Evolutionary conservation across 495 filamentous ascomycete genomes (phyloP), one percentile per base, ranked within the genome.

Genomic region (Poronia punctata): DNA sequence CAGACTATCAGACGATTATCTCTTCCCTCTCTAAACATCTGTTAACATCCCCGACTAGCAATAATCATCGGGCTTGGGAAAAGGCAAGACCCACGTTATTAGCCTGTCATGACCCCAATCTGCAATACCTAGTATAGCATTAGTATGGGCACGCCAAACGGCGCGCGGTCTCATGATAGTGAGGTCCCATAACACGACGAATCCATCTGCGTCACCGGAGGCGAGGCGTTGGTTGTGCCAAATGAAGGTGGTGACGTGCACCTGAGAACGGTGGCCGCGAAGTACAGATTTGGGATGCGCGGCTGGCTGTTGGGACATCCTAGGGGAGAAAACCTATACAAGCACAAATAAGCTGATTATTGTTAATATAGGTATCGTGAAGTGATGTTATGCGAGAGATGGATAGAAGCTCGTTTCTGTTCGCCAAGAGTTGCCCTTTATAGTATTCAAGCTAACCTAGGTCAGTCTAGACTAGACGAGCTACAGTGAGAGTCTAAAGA

Each of bases 181-280:
- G 12, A 95, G 62, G 50, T 85, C 82, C 92, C 92, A 98, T 16
- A 88, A 61, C 7, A 94, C 72, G 23, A 94, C 67, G 75, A 84
- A 96, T 48, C 92, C 92, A 35, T 95, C 84, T 3, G 86, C 84
- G 61, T 98, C 92, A 12, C 82, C 92, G 5, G 88, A 89, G 19
- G 90, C 54, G 1, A 98, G 80, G 7, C 86, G 80, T 33, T 77
- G 69, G 50, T 95, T 94, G 35, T 63, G 52, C 31, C 74, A 74
- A 46, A 84, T 74, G 57, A 98, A 85, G 38, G 75, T 61, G 18
- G 92, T 64, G 11, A 78, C 75, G 57, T 98, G 89, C 37, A 97
- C 83, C 39, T 85, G 80, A 2, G 84, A 66, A 20, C 74, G 70
- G 64, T 98, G 92, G 38, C 92, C 92, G 49, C 92, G 83, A 22